phyloP scores from a whole-genome alignment of 306 rosid genomes.

The Cicer arietinum region DNA sequence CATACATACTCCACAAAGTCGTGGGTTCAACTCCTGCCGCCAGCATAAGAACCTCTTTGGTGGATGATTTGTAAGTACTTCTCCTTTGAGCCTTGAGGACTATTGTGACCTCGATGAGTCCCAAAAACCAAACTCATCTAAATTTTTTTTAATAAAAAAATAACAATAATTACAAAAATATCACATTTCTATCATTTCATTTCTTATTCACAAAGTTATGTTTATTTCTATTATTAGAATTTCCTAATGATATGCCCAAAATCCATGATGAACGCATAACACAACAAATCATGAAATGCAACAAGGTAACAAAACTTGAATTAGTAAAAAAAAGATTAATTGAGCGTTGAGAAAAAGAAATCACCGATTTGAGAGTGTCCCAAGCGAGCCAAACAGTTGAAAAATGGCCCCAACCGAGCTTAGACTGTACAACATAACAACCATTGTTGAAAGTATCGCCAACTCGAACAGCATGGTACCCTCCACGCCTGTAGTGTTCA shows the following conservation, averaged over 20 bases:
- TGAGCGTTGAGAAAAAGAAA: background rate
- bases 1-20: too few relatives aligned
- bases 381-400: conserved; percentile 34
- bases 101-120: too few relatives aligned
- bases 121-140: too few relatives aligned
- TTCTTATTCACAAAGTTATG: conserved; percentile 1
- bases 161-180: background rate
- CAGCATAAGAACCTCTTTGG: too few relatives aligned
- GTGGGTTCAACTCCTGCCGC: too few relatives aligned
- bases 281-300: background rate
- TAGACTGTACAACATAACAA: background rate
- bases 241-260: background rate
- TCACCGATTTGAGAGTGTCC: conserved; percentile 24
- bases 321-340: background rate
- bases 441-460: conserved; percentile 24
- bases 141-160: too few relatives aligned
- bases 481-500: conserved; percentile 28
- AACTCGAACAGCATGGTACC: conserved; percentile 16
- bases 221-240: background rate
- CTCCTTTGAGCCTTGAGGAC: too few relatives aligned
- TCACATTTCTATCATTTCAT: background rate
- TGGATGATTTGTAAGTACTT: too few relatives aligned
- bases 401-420: conserved; percentile 34
- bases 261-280: background rate
- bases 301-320: background rate